Percentiles rank a stretch among this genome's conserved stretches.
Conservation (phyloP, 2,329 filamentous ascomycete genomes). For the Orbilia quercus region DNA sequence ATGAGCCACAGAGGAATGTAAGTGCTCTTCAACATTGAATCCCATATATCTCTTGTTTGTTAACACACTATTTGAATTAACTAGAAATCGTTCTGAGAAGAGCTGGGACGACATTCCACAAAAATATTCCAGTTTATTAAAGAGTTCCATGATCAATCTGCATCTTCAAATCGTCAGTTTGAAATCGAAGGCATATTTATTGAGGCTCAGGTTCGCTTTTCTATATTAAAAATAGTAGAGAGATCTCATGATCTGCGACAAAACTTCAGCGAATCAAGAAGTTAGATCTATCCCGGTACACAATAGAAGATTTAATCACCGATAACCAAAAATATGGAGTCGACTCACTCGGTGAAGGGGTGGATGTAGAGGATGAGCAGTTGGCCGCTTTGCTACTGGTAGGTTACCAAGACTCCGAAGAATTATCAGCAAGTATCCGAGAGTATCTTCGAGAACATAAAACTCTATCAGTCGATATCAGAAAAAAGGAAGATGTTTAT, state of each 20-base stretch:
- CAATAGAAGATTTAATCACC: neutral
- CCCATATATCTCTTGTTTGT: neutral
- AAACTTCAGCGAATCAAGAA: neutral
- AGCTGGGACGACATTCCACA: neutral
- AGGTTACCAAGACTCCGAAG: too few species aligned
- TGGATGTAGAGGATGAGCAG: neutral
- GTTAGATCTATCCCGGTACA: neutral
- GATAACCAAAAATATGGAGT: neutral
- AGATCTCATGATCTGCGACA: neutral
- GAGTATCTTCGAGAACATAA: too few species aligned
- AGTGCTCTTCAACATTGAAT: neutral
- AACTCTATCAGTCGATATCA: too few species aligned
- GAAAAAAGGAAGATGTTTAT: too few species aligned
- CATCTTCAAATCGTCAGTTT: too few species aligned
- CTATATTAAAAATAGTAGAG: neutral
- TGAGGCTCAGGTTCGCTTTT: neutral
- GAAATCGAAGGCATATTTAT: too few species aligned
- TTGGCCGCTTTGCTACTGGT: neutral
- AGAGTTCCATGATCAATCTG: neutral
- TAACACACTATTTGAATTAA: neutral
- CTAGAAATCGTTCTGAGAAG: neutral
- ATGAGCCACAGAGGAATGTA: neutral
- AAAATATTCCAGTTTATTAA: conserved; percentile 13
- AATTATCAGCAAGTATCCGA: too few species aligned
- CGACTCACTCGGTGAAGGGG: neutral